These are phyloP conservation scores for Solanum sitiens DNA, from an alignment of 257 asterid genomes.

Conservation along the genomic window DNA sequence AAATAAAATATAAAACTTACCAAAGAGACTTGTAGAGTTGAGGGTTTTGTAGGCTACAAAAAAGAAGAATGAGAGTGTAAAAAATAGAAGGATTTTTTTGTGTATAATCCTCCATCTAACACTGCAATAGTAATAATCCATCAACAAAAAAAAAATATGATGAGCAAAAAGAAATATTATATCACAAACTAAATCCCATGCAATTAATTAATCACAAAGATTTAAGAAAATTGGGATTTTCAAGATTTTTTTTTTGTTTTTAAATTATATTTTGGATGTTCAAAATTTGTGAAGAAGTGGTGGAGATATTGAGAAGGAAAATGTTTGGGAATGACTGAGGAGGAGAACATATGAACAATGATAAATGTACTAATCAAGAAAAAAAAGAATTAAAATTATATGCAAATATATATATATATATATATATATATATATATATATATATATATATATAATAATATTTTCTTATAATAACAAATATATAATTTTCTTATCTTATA, in stretches of 20 bases:
- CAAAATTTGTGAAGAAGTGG: neutral
- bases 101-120: conserved; percentile 3
- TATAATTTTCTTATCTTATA: too few species aligned
- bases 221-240: neutral
- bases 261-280: neutral
- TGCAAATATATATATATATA: too few species aligned
- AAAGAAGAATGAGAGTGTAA: neutral
- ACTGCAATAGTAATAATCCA: conserved; percentile 13
- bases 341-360: neutral
- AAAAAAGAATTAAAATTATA: too few species aligned
- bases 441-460: too few species aligned
- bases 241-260: too few species aligned
- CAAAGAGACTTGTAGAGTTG: neutral
- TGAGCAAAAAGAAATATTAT: neutral
- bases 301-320: neutral
- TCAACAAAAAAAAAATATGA: neutral
- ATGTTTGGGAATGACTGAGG: neutral
- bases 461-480: too few species aligned
- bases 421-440: too few species aligned
- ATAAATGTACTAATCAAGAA: neutral
- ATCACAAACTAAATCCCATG: neutral
- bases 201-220: neutral
- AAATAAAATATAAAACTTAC: conserved; percentile 4
- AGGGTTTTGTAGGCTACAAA: neutral
- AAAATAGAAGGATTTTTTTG: neutral